phyloP scores from a whole-genome alignment of 169 alveolate species.

The Plasmodium vinckei region DNA sequence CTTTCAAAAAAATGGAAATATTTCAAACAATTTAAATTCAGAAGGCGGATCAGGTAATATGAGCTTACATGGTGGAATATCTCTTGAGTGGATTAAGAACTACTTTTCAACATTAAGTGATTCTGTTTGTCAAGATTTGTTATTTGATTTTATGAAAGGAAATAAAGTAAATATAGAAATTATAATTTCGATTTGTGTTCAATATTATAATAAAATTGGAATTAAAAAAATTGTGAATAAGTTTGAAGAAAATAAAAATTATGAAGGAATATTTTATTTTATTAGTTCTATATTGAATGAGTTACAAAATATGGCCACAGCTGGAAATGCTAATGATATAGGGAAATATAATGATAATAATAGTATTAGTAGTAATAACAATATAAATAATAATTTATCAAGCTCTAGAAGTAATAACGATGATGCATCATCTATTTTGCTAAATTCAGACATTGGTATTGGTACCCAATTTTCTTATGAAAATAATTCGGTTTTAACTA shows the following conservation, averaged over 20 bases:
- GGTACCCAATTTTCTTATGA: conserved; percentile 33
- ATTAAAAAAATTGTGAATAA: conserved; percentile 78
- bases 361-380: too few species aligned
- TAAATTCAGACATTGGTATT: conserved; percentile 64
- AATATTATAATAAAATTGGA: conserved; percentile 82
- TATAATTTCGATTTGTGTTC: conserved; percentile 79
- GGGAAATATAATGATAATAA: too few species aligned
- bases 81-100: conserved; percentile 70
- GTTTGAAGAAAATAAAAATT: conserved; percentile 77
- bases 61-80: conserved; percentile 27
- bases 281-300: conserved; percentile 70
- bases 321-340: not conserved
- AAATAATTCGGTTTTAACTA: conserved; percentile 48
- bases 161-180: conserved; percentile 76
- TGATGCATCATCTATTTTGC: conserved; percentile 77
- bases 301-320: conserved; percentile 39
- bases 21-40: not conserved
- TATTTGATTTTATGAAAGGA: conserved; percentile 81
- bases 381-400: conserved; percentile 1
- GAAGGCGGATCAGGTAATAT: not conserved
- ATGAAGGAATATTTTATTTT: conserved; percentile 75
- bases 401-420: conserved; percentile 37
- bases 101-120: conserved; percentile 74
- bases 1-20: conserved; percentile 79
- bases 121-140: conserved; percentile 68